Base-by-base conservation (phyloP, 108 stramenopile species). In the Fragilaria crotonensis region DNA sequence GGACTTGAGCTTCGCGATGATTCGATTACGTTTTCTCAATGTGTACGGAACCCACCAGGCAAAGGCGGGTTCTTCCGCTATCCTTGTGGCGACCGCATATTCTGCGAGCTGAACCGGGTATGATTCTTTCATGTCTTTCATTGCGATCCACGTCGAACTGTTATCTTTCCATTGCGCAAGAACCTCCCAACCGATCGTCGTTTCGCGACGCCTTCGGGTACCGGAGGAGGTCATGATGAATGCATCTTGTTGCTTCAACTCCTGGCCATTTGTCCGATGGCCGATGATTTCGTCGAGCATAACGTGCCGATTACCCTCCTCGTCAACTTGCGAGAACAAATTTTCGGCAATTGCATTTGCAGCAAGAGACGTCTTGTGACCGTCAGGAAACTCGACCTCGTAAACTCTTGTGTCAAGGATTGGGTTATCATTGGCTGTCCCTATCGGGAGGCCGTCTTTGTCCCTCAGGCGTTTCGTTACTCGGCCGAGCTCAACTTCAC, bases 111-210 rank as follows among this genome's bases (percentile, higher is more conserved):
- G 54, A 18, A 68, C 41, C 0, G 61, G 67, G 23, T 63, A 45
- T 11, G n/a, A n/a, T n/a, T n/a, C n/a, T n/a, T n/a, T n/a, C n/a
- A n/a, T n/a, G n/a, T n/a, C n/a, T n/a, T n/a, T n/a, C n/a, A n/a
- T n/a, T n/a, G n/a, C 33, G 31, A 11, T 69, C 55, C 57, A 54
- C 68, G 36, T 52, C 0, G 62, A 30, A 14, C 27, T 32, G n/a
- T 54, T 63, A 30, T 74, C 73, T 25, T 20, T 48, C 63, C 57
- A 74, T 19, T 60, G 25, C 1, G 69, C 55, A 5, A 66, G 46
- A 7, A 66, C 14, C 3, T 57, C 41, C 64, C 64, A 66, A 3
- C 64, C 56, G 18, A 17, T 19, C 5, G 64, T 66, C 17, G 64
- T 58, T n/a, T 26, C n/a, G 19, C 22, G 25, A 17, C 46, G 49